Conservation (phyloP, 306 rosid species). For the Ormosia emarginata region DNA sequence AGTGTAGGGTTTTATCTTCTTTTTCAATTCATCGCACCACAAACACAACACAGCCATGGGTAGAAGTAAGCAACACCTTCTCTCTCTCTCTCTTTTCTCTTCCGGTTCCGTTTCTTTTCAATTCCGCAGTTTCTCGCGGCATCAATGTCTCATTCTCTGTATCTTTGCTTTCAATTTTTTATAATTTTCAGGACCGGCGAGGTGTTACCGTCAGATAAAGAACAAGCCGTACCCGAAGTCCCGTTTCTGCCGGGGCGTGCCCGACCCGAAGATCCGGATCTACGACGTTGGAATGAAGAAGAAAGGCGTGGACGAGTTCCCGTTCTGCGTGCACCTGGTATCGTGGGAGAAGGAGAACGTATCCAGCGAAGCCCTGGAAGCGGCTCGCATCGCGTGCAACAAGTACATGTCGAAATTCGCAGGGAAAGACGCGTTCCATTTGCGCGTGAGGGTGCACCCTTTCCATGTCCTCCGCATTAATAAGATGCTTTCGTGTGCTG, state of each 20-base stretch:
- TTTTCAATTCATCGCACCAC: not conserved
- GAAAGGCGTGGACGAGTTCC: conserved; percentile 61
- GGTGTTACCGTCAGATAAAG: conserved; percentile 75
- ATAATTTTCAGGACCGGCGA: conserved; percentile 51
- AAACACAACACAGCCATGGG: not conserved
- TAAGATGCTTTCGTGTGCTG: conserved; percentile 94
- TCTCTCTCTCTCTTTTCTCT: not conserved
- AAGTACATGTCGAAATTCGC: conserved; percentile 77
- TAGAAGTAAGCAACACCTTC: not conserved
- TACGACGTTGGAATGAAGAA: conserved; percentile 72
- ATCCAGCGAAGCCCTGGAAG: conserved; percentile 63
- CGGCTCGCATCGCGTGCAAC: conserved; percentile 78
- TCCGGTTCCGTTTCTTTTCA: too few relatives aligned
- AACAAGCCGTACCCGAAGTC: conserved; percentile 73
- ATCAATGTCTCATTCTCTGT: not conserved
- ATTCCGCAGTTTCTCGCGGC: too few relatives aligned
- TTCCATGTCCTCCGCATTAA: conserved; percentile 80
- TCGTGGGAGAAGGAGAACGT: conserved; percentile 41
- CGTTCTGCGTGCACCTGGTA: conserved; percentile 32
- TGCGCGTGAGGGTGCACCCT: conserved; percentile 79
- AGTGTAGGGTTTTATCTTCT: not conserved
- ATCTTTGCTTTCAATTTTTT: not conserved
- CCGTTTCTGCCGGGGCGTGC: conserved; percentile 65
- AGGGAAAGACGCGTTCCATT: conserved; percentile 75
- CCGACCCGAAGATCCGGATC: conserved; percentile 71